Evolutionary conservation across 495 filamentous ascomycete species (phyloP), one percentile per base, ranked within the genome.

Genomic region (Rostrohypoxylon terebratum): DNA sequence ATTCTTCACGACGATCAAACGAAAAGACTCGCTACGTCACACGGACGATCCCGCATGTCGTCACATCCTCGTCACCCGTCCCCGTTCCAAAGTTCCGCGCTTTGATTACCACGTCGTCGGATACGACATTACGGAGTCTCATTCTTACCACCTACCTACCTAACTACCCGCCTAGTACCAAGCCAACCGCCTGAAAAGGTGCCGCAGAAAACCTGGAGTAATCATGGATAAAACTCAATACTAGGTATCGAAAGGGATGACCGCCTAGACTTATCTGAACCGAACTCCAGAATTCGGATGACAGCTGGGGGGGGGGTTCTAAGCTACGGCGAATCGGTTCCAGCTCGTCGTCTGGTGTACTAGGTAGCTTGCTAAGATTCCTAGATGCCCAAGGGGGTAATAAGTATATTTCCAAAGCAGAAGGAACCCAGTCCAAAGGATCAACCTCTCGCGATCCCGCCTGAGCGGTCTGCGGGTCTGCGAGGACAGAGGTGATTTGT

Each of bases 381-480:
- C 28, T 28, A 28, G 28, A 3, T 28, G 28, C 28, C 28, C 28
- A 4, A 28, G 28, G 28, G 28, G 1, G n/a, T n/a, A 3, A 5
- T 28, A 28, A 3, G 28, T 28, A 3, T 28, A 3, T 3, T 25
- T 36, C 58, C 13, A 62, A 50, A 50, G 4, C 14, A 36, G 48
- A 62, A 62, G 7, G 53, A 45, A 31, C 21, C 50, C 42, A 42
- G 58, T n/a, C n/a, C 20, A 28, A 33, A 16, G 23, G 1, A 10
- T 11, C 16, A 31, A 3, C 34, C 38, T 48, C 47, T 33, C 34
- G 42, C 54, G 54, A 67, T 59, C 53, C 64, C 63, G 63, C 63
- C 63, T 59, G 51, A 55, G 63, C 54, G 59, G 64, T 60, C 64
- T n/a, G n/a, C 59, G 59, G 59, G 59, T 62, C 53, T 62, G 42